Base-by-base conservation (phyloP, 2,329 filamentous ascomycete species). In the Colletotrichum graminicola region DNA sequence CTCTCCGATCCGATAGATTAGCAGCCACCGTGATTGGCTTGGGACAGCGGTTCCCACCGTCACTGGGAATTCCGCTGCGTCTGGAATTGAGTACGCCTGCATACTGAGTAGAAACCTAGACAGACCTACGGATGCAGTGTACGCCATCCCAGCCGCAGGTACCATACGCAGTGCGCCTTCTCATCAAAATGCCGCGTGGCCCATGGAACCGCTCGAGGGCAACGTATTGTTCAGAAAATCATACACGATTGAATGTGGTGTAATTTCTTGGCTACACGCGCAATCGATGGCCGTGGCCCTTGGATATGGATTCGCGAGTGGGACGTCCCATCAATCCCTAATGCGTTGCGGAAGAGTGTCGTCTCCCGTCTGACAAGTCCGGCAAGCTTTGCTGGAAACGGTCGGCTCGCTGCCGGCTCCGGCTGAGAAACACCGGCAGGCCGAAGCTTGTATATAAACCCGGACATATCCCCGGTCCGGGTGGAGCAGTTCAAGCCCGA, bases 61-160 rank as follows among this genome's bases (percentile, higher is more conserved):
- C 23, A 34, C 41, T 3, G 23, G 18, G 26, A 16, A 11, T 23
- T 14, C 26, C 21, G 8, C 26, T 10, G 21, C 39, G 26, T 65
- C 52, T 47, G 39, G 23, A n/a, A 39, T 54, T 60, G 47, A 52
- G n/a, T 54, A 52, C 14, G n/a, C 41, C 32, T 94, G 93, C 93
- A 29, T 29, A 29, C n/a, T n/a, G n/a, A n/a, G n/a, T n/a, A n/a
- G n/a, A n/a, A n/a, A n/a, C n/a, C n/a, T n/a, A n/a, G n/a, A n/a
- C n/a, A n/a, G n/a, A n/a, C n/a, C n/a, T n/a, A n/a, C 29, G 29
- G 29, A 29, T 16, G 90, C 88, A 49, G 89, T 91, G 4, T 94
- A 92, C 76, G 83, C 94, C 8, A 87, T 94, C 10, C 91, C 90
- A 64, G 91, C 90, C 77, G 90, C 91, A 1, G 88, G 83, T 79